These are phyloP conservation scores for Polytolypa hystricis DNA, from an alignment of 2,329 filamentous ascomycete genomes.

Conservation along the genomic window DNA sequence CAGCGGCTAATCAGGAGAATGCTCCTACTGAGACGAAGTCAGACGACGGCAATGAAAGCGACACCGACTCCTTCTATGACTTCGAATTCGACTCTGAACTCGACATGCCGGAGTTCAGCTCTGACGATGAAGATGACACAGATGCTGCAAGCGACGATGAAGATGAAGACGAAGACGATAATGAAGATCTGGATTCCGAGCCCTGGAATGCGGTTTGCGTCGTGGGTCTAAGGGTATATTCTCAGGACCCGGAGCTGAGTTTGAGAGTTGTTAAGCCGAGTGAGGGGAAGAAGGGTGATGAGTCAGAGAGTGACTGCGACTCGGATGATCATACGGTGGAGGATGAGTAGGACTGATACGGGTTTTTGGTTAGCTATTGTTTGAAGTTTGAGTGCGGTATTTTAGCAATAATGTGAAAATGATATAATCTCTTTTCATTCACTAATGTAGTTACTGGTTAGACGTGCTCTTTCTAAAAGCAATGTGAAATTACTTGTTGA, in stretches of 20 bases:
- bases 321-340: constrained; percentile 28
- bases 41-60: neutral
- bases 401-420: too few species aligned
- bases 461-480: too few species aligned
- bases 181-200: neutral
- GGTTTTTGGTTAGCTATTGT: too few species aligned
- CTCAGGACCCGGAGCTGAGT: constrained; percentile 38
- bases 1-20: neutral
- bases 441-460: too few species aligned
- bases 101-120: constrained; percentile 27
- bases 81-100: constrained; percentile 35
- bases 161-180: constrained; percentile 16
- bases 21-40: neutral
- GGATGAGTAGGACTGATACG: constrained; percentile 6
- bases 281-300: constrained; percentile 24
- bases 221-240: constrained; percentile 48
- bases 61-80: constrained; percentile 25
- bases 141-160: constrained; percentile 9
- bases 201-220: constrained; percentile 54
- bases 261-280: constrained; percentile 42
- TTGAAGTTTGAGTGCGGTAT: too few species aligned
- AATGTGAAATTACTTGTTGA: too few species aligned
- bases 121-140: constrained; percentile 6
- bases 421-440: neutral
- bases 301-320: constrained; percentile 34